These are phyloP conservation scores for Septoria linicola DNA, from an alignment of 2,329 filamentous ascomycete genomes.

Conservation along the genomic window DNA sequence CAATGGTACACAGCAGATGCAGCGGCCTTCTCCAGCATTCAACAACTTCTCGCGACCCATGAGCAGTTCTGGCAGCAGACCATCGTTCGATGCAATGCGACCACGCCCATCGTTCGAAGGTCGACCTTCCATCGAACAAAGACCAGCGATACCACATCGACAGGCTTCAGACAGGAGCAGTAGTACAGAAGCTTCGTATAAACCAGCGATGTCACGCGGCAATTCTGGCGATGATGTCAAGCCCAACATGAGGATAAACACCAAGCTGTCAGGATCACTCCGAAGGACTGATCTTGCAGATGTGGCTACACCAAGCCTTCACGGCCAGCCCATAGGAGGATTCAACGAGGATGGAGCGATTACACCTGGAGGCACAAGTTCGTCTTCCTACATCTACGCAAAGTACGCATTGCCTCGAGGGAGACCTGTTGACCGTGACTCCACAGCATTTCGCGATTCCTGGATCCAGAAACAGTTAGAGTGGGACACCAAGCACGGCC, in stretches of 20 bases:
- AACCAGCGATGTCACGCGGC: conserved; percentile 37
- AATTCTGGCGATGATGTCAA: conserved; percentile 39
- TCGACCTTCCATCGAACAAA: conserved; percentile 27
- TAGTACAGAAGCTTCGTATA: conserved; percentile 29
- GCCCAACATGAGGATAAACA: conserved; percentile 6
- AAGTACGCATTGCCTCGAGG: conserved; percentile 82
- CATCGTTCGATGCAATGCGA: conserved; percentile 38
- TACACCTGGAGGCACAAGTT: conserved; percentile 19
- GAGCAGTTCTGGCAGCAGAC: conserved; percentile 60
- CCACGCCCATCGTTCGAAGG: conserved; percentile 40
- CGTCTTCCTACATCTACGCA: conserved; percentile 79
- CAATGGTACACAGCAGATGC: conserved; percentile 43
- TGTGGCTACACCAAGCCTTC: conserved; percentile 17
- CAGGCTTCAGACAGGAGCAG: conserved; percentile 32
- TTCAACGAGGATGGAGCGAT: conserved; percentile 3
- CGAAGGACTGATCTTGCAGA: conserved; percentile 3
- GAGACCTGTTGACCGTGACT: conserved; percentile 70
- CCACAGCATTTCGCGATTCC: conserved; percentile 57
- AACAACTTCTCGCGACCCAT: conserved; percentile 90
- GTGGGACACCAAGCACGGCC: conserved; percentile 53
- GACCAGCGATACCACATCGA: conserved; percentile 26
- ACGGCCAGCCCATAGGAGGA: conserved; percentile 9
- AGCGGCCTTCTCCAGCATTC: conserved; percentile 20
- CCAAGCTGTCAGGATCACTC: neutral
- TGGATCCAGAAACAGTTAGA: conserved; percentile 53